These are phyloP conservation scores for Gaeumannomyces tritici DNA, from an alignment of 2,329 filamentous ascomycete species.

Conservation along the genomic window DNA sequence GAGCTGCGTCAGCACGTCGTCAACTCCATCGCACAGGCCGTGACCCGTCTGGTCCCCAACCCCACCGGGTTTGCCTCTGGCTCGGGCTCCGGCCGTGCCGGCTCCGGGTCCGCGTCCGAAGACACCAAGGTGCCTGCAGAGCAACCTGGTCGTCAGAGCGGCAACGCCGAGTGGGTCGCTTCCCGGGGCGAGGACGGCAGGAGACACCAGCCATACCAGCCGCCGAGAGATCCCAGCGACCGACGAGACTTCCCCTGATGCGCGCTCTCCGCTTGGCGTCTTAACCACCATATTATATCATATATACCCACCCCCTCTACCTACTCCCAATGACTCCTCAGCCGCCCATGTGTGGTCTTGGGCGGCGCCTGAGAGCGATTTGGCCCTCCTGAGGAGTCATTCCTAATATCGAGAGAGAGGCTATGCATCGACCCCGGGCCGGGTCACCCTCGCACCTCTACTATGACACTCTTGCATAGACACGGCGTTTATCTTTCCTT, in stretches of 20 bases:
- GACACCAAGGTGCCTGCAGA: slow-evolving; percentile 54
- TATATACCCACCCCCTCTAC: neutral
- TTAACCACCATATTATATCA: neutral
- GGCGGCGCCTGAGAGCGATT: no score
- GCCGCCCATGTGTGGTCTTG: neutral
- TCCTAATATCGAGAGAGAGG: neutral
- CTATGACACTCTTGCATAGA: slow-evolving; percentile 1
- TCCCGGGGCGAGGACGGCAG: slow-evolving; percentile 23
- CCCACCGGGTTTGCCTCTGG: slow-evolving; percentile 19
- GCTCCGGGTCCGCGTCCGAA: slow-evolving; percentile 24
- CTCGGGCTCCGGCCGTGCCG: slow-evolving; percentile 12
- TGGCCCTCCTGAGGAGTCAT: neutral
- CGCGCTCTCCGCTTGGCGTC: neutral
- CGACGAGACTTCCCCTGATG: slow-evolving; percentile 10
- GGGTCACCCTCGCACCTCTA: neutral
- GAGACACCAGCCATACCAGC: slow-evolving; percentile 10
- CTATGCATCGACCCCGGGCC: neutral
- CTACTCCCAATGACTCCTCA: neutral
- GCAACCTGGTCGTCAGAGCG: slow-evolving; percentile 35
- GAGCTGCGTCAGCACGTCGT: slow-evolving; percentile 69
- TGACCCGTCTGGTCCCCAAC: slow-evolving; percentile 54
- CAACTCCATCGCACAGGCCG: slow-evolving; percentile 61
- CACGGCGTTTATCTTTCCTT: slow-evolving; percentile 3
- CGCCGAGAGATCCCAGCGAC: slow-evolving; percentile 8
- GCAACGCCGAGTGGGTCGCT: slow-evolving; percentile 25